Conservation (phyloP, 2,329 filamentous ascomycete species). For the Fusarium brachygibbosum region DNA sequence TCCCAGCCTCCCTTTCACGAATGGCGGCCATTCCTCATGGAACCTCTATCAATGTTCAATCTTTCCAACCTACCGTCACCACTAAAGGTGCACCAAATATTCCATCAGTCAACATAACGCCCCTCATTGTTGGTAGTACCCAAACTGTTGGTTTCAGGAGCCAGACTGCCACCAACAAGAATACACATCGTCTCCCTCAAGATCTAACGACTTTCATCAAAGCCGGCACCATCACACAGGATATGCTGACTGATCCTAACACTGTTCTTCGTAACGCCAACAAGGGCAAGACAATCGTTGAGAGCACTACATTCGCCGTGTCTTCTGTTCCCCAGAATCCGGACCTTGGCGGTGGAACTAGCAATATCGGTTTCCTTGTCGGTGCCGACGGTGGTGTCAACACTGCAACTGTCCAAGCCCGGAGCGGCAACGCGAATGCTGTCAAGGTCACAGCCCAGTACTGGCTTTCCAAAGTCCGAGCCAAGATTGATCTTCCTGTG, state of each 20-base stretch:
- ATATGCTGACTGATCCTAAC: slow-evolving; percentile 51
- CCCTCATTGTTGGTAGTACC: slow-evolving; percentile 33
- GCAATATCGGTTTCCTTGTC: slow-evolving; percentile 38
- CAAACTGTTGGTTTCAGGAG: slow-evolving; percentile 11
- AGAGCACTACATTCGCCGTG: slow-evolving; percentile 51
- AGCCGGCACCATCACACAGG: slow-evolving; percentile 52
- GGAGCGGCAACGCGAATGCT: slow-evolving; percentile 33
- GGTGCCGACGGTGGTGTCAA: slow-evolving; percentile 38
- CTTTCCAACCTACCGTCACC: slow-evolving; percentile 41
- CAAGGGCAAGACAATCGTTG: slow-evolving; percentile 49
- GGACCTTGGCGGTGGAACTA: slow-evolving; percentile 51
- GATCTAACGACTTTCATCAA: slow-evolving; percentile 48
- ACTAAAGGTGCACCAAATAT: slow-evolving; percentile 41
- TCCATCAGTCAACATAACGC: slow-evolving; percentile 46
- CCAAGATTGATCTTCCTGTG: slow-evolving; percentile 35
- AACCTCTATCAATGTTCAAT: slow-evolving; percentile 59
- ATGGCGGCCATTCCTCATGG: slow-evolving; percentile 61
- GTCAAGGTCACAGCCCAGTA: slow-evolving; percentile 28
- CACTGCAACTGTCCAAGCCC: slow-evolving; percentile 50
- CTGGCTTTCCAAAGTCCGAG: slow-evolving; percentile 40
- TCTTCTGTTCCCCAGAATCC: slow-evolving; percentile 39
- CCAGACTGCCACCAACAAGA: slow-evolving; percentile 7
- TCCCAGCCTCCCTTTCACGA: slow-evolving; percentile 49
- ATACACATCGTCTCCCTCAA: slow-evolving; percentile 50
- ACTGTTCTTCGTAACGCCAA: slow-evolving; percentile 49